A percentile compares a stretch with the other conserved stretches of the same genome.
Evolutionary conservation across 495 filamentous ascomycete genomes (phyloP).

Genomic region (Chaetomium tenue): DNA sequence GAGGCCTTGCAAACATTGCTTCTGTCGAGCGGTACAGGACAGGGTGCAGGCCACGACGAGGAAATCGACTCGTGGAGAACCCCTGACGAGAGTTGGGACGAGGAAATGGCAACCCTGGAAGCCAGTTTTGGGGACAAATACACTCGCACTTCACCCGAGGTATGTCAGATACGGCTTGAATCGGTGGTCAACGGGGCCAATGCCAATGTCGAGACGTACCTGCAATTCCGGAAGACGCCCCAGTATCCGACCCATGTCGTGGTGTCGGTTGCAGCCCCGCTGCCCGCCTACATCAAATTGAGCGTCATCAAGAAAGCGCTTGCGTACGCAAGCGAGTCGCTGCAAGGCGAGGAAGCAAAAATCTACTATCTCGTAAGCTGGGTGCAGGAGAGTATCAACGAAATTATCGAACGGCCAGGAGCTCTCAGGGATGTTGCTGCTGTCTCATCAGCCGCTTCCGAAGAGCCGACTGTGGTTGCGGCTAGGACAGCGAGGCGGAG

Average conservation of each 20-base stretch:
- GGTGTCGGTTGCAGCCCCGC: constrained; percentile 60
- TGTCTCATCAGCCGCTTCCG: constrained; percentile 58
- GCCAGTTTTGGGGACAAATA: constrained; percentile 76
- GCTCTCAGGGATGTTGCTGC: constrained; percentile 76
- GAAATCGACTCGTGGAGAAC: constrained; percentile 43
- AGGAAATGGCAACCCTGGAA: constrained; percentile 76
- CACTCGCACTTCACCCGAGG: constrained; percentile 51
- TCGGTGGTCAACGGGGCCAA: constrained; percentile 46
- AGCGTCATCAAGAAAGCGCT: constrained; percentile 81
- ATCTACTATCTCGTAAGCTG: constrained; percentile 87
- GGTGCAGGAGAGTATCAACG: constrained; percentile 73
- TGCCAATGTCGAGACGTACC: constrained; percentile 42
- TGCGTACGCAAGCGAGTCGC: constrained; percentile 60
- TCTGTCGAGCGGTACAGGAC: constrained; percentile 44
- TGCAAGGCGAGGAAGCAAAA: constrained; percentile 77
- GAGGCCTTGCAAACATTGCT: constrained; percentile 73
- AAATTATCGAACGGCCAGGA: constrained; percentile 78
- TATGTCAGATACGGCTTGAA: constrained; percentile 62
- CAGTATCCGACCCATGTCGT: constrained; percentile 79
- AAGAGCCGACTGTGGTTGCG: constrained; percentile 38
- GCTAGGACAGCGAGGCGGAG: constrained; percentile 36
- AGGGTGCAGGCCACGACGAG: constrained; percentile 17
- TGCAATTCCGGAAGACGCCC: constrained; percentile 53
- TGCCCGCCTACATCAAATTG: constrained; percentile 92
- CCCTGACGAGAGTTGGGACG: constrained; percentile 67